These are phyloP conservation scores for Salisapilia sapeloensis DNA, from an alignment of 352 stramenopile species.

Conservation along the genomic window DNA sequence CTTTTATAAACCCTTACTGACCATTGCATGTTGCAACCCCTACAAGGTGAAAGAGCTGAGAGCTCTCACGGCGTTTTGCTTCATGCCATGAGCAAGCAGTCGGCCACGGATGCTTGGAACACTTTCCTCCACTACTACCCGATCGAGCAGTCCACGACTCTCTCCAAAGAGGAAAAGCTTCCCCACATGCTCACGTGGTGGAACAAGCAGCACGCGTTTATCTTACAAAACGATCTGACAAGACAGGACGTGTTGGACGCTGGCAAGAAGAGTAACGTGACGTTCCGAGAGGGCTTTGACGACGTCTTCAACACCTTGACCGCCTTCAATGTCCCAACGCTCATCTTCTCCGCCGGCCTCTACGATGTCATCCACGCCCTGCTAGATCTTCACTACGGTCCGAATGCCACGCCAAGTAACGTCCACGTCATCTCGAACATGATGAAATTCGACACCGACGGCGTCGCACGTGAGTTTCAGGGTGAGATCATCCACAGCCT, in stretches of 20 bases:
- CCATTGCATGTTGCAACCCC: not conserved
- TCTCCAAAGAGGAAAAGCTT: conserved; percentile 55
- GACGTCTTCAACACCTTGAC: conserved; percentile 43
- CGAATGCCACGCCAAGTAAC: conserved; percentile 25
- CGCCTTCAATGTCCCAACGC: conserved; percentile 33
- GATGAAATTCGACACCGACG: conserved; percentile 38
- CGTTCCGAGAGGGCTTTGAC: conserved; percentile 34
- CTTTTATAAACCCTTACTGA: too few species aligned
- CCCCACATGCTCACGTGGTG: conserved; percentile 69
- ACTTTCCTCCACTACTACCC: conserved; percentile 65
- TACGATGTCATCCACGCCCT: conserved; percentile 70
- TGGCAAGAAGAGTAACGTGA: conserved; percentile 19
- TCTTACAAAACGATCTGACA: conserved; percentile 39
- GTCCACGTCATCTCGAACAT: conserved; percentile 66
- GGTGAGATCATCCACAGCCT: conserved; percentile 50
- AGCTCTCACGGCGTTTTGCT: conserved; percentile 40
- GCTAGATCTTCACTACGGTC: too few species aligned
- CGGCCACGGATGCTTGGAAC: conserved; percentile 12
- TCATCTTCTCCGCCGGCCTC: conserved; percentile 56
- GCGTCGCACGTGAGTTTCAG: conserved; percentile 28
- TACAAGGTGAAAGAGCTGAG: conserved; percentile 19
- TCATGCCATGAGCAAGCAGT: conserved; percentile 14
- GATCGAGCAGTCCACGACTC: conserved; percentile 48
- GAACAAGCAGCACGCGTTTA: conserved; percentile 20
- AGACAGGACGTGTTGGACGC: conserved; percentile 17